Percentiles rank a stretch among this genome's conserved stretches.
These are phyloP conservation scores for Cercophora newfieldiana DNA, from an alignment of 495 filamentous ascomycete genomes.

Conservation along the genomic window DNA sequence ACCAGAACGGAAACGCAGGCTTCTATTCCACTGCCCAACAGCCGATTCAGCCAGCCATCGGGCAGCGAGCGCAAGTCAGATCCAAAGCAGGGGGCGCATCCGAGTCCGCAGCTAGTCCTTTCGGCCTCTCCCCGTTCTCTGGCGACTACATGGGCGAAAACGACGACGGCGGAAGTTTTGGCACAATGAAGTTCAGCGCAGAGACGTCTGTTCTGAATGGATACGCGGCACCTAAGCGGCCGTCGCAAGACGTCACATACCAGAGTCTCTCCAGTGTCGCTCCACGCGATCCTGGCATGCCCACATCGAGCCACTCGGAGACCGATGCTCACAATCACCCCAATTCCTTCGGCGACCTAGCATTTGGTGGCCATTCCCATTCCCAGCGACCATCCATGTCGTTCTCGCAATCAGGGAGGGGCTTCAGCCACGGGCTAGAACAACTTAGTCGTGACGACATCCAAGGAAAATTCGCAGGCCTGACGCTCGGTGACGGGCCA, in stretches of 20 bases:
- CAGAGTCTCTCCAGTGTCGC: slow-evolving; percentile 15
- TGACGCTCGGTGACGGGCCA: slow-evolving; percentile 10
- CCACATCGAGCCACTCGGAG: slow-evolving; percentile 35
- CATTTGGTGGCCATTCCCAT: slow-evolving; percentile 13
- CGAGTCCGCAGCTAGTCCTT: slow-evolving; percentile 3
- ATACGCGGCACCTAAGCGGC: slow-evolving; percentile 10
- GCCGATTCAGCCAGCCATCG: slow-evolving; percentile 21
- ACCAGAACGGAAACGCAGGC: slow-evolving; percentile 39
- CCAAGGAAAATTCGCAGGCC: slow-evolving; percentile 6
- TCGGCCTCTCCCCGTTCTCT: slow-evolving; percentile 15
- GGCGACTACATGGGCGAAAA: slow-evolving; percentile 32
- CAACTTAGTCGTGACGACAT: slow-evolving; percentile 21
- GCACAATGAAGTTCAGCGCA: background rate
- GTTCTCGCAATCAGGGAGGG: slow-evolving; percentile 9
- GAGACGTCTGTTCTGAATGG: slow-evolving; percentile 8
- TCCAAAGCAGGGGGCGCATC: slow-evolving; percentile 12
- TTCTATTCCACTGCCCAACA: slow-evolving; percentile 40
- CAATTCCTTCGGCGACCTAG: slow-evolving; percentile 10
- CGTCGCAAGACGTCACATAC: slow-evolving; percentile 25
- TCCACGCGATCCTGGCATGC: slow-evolving; percentile 35
- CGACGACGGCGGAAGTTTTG: slow-evolving; percentile 24
- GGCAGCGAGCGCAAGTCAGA: slow-evolving; percentile 23
- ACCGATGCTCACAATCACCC: slow-evolving; percentile 25
- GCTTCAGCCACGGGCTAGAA: slow-evolving; percentile 11
- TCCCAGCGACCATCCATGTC: slow-evolving; percentile 32